A percentile compares a stretch with the other conserved stretches of the same genome.
These are phyloP conservation scores for Aspergillus niger DNA, from an alignment of 2,329 filamentous ascomycete species.

Conservation along the genomic window DNA sequence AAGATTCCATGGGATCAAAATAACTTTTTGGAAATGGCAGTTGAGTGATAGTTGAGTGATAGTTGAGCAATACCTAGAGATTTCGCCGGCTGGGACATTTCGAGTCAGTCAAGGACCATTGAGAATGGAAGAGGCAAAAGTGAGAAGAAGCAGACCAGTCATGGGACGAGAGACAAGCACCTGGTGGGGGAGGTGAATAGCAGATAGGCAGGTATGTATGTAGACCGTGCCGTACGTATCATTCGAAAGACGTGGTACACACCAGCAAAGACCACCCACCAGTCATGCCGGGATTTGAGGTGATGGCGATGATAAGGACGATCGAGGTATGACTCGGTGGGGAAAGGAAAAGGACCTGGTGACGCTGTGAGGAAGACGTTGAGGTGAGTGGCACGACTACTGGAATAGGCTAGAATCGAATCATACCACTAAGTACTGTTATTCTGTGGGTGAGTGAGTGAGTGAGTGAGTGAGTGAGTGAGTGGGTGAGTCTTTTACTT, in stretches of 20 bases:
- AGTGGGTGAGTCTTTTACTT: neutral
- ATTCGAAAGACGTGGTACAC: neutral
- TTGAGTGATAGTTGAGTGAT: neutral
- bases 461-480: neutral
- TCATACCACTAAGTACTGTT: no score
- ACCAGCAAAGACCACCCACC: neutral
- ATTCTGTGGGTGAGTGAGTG: no score
- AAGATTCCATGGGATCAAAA: neutral
- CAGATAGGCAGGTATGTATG: neutral
- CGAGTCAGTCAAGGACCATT: constrained; percentile 10
- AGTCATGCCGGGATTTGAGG: neutral
- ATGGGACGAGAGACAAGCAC: neutral
- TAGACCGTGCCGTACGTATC: neutral
- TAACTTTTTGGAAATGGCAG: neutral
- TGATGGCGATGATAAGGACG: neutral
- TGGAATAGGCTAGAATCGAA: no score
- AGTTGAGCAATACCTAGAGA: neutral
- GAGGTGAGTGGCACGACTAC: neutral
- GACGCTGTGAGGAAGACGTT: neutral
- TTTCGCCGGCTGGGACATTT: neutral
- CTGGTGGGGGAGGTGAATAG: neutral
- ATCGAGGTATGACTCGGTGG: neutral
- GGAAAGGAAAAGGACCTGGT: neutral
- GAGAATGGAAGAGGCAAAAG: constrained; percentile 4
- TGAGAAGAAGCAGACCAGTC: neutral